Evolutionary conservation across 352 stramenopile species (phyloP).

Genomic region (Lagenidium giganteum): DNA sequence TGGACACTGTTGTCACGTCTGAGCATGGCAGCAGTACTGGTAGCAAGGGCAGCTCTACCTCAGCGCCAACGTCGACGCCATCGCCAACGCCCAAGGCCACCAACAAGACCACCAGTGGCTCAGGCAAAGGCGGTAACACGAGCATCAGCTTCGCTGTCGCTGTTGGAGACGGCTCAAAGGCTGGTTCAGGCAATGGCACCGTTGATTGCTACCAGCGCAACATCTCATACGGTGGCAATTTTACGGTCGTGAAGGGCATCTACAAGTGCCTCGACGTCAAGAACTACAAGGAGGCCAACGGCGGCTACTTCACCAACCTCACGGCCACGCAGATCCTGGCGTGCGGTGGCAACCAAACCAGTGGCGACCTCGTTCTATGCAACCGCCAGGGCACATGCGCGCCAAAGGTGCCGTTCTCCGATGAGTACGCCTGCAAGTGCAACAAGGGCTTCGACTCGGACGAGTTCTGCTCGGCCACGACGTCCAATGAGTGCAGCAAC

Average conservation of each 20-base stretch:
- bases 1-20: too few species aligned
- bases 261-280: conserved; percentile 71
- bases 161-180: too few species aligned
- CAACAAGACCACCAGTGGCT: neutral
- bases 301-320: conserved; percentile 57
- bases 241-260: conserved; percentile 66
- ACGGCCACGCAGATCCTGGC: conserved; percentile 40
- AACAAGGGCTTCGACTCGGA: conserved; percentile 61
- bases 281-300: conserved; percentile 54
- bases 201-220: conserved; percentile 70
- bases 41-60: too few species aligned
- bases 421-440: conserved; percentile 75
- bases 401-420: conserved; percentile 40
- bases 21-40: too few species aligned
- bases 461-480: conserved; percentile 40
- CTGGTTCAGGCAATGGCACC: conserved; percentile 25
- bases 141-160: too few species aligned
- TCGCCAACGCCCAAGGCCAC: conserved; percentile 15
- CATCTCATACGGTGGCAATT: too few species aligned
- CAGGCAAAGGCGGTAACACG: too few species aligned
- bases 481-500: conserved; percentile 70
- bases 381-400: conserved; percentile 68
- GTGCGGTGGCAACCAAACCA: conserved; percentile 44
- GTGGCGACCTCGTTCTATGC: conserved; percentile 37
- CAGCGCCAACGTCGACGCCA: conserved; percentile 18